Evolutionary conservation across 257 asterid species (phyloP).

Genomic region (Solanum chaucha): DNA sequence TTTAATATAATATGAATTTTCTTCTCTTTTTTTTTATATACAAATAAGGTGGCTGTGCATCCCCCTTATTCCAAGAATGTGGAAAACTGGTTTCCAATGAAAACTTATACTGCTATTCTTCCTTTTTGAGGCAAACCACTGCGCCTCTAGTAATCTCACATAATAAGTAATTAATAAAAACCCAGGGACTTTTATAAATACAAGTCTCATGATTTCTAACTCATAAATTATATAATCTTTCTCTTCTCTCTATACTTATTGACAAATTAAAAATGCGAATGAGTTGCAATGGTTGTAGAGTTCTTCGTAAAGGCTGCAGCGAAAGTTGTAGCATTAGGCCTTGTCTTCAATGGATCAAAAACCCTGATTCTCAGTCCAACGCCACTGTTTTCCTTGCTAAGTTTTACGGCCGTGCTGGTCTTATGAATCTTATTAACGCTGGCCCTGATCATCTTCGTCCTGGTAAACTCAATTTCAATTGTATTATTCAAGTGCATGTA

Average conservation of each 20-base stretch:
- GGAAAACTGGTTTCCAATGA: neutral
- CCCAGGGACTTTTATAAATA: neutral
- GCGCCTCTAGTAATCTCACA: constrained; percentile 21
- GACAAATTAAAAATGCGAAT: constrained; percentile 32
- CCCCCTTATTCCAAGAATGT: constrained; percentile 23
- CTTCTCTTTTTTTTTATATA: neutral
- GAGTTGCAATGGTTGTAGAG: constrained; percentile 92
- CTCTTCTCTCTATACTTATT: neutral
- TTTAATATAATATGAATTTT: neutral
- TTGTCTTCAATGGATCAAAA: constrained; percentile 68
- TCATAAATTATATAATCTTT: neutral
- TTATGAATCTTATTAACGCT: constrained; percentile 68
- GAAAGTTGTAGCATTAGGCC: constrained; percentile 63
- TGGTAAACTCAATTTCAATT: constrained; percentile 18
- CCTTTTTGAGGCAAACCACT: constrained; percentile 23
- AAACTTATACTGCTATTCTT: neutral
- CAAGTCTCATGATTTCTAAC: neutral
- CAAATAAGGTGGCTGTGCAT: constrained; percentile 18
- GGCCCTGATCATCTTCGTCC: constrained; percentile 71
- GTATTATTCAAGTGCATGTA: neutral
- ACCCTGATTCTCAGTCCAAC: constrained; percentile 60
- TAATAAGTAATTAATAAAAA: neutral
- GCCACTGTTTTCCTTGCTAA: constrained; percentile 87
- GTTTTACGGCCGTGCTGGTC: constrained; percentile 90
- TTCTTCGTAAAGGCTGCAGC: constrained; percentile 74